Evolutionary conservation across 2,329 filamentous ascomycete species (phyloP), one percentile per base, ranked within the genome.

Genomic region (Zasmidium angulare): DNA sequence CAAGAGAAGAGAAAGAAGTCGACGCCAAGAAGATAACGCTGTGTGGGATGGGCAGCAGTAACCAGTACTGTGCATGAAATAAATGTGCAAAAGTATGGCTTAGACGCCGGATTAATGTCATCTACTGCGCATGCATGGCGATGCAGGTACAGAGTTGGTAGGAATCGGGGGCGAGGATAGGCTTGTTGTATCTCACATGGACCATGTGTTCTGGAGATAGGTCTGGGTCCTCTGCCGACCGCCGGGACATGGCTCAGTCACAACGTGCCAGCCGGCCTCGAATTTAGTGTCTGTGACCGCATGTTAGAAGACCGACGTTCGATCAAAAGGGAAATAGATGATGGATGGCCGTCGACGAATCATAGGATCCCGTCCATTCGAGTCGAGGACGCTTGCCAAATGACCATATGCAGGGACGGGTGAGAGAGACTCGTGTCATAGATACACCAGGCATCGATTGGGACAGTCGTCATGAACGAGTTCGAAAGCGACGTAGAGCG

Each of bases 91-190:
- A 46, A 46, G n/a, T 24, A 61, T 54, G 55, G 59, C 59, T 61
- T 58, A 58, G 59, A 57, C 46, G 19, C 21, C 54, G 24, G 31
- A 43, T 50, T 47, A 53, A 61, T 53, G 59, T 40, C 20, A 56
- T 51, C 31, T 53, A 50, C 22, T 29, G 51, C 46, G 51, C 56
- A 46, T 40, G 55, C 58, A 61, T 31, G 55, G 58, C 60, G 48
- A 65, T 63, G 60, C 60, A 60, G 56, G 61, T 61, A 61, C 58
- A 61, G 49, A 36, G 46, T 40, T 26, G 53, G 60, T 51, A 62
- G 55, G 46, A 57, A 48, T 23, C 50, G 51, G 52, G 50, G 36
- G 36, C 21, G 50, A 21, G 17, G 40, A 24, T 29, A 58, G 55
- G 57, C 54, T 59, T 47, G 43, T 23, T 26, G 24, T 50, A 48